Conservation (phyloP, 345 rosid genomes). For the Punica granatum region DNA sequence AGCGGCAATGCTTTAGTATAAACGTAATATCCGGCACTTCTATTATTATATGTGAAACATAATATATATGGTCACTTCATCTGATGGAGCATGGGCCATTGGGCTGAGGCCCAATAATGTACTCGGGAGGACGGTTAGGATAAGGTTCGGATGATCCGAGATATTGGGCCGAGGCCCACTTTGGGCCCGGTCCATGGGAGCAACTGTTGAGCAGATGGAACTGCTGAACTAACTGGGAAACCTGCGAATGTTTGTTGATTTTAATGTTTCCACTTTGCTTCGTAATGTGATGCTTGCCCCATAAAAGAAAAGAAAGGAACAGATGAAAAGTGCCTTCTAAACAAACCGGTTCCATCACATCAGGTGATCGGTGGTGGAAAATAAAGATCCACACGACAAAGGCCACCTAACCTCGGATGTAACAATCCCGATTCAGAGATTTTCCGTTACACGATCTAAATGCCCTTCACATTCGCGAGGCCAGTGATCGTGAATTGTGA, state of each 20-base stretch:
- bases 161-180: not conserved
- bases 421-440: not conserved
- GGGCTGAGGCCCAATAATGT: too few relatives aligned
- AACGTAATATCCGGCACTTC: too few relatives aligned
- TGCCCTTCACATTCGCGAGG: too few relatives aligned
- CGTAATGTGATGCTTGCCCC: not conserved
- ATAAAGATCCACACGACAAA: not conserved
- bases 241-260: not conserved
- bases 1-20: too few relatives aligned
- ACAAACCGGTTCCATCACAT: not conserved
- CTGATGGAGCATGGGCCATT: too few relatives aligned
- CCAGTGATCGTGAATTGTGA: too few relatives aligned
- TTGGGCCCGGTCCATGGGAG: not conserved
- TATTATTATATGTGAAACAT: too few relatives aligned
- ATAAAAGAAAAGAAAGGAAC: not conserved
- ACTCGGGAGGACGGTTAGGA: too few relatives aligned
- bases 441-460: not conserved
- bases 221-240: not conserved
- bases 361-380: not conserved
- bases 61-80: too few relatives aligned
- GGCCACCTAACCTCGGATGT: not conserved
- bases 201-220: not conserved
- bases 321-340: not conserved
- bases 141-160: too few relatives aligned
- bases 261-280: not conserved